Evolutionary conservation across 2,329 filamentous ascomycete genomes (phyloP).

Genomic region (Clonostachys byssicola): DNA sequence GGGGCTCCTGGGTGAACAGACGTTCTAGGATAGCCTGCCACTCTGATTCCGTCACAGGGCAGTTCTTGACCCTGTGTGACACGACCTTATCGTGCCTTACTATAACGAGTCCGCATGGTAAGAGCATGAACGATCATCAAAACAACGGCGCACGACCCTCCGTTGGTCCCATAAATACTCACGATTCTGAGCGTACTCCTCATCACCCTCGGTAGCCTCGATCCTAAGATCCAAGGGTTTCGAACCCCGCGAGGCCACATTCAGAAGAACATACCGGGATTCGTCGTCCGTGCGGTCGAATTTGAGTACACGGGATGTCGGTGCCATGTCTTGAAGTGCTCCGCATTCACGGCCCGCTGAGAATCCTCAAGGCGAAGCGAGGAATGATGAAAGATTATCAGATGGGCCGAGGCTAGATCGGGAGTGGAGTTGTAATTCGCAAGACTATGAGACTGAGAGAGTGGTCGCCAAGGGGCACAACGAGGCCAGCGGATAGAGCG

Average conservation of each 20-base stretch:
- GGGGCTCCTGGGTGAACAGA: constrained; percentile 47
- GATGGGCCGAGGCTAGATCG: too few relatives aligned
- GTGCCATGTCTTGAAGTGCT: not conserved
- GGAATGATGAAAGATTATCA: too few relatives aligned
- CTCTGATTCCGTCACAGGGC: constrained; percentile 54
- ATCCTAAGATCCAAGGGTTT: constrained; percentile 61
- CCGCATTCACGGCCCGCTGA: too few relatives aligned
- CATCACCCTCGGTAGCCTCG: constrained; percentile 63
- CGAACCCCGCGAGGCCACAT: constrained; percentile 45
- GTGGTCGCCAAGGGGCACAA: too few relatives aligned
- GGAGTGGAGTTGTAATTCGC: too few relatives aligned
- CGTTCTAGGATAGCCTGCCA: constrained; percentile 60
- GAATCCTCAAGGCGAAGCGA: too few relatives aligned
- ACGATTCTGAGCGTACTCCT: constrained; percentile 54
- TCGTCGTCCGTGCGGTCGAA: constrained; percentile 51
- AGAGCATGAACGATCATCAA: not conserved
- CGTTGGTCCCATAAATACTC: constrained; percentile 25
- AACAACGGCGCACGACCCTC: constrained; percentile 8
- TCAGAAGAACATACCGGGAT: constrained; percentile 53
- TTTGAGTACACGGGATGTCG: constrained; percentile 42
- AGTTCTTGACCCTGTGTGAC: constrained; percentile 48
- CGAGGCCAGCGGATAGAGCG: too few relatives aligned
- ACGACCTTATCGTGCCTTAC: constrained; percentile 53
- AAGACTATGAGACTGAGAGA: too few relatives aligned
- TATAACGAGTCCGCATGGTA: constrained; percentile 16